Evolutionary conservation across 2,329 filamentous ascomycete species (phyloP).

Genomic region (Aaosphaeria arxii): DNA sequence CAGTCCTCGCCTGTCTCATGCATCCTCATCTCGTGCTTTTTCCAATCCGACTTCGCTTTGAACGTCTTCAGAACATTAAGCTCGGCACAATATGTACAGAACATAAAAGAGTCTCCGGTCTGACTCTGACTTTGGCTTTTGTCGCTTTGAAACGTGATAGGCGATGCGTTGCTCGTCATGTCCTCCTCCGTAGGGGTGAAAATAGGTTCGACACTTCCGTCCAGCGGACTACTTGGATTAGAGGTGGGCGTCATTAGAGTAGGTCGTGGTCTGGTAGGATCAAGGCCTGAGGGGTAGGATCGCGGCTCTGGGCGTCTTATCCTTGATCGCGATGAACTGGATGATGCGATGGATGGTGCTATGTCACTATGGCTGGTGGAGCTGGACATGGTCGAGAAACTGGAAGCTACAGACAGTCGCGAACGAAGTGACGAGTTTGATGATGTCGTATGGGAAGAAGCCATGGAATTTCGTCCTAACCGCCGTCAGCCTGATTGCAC

Average conservation of each 20-base stretch:
- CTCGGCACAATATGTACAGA: slow-evolving; percentile 38
- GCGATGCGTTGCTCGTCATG: slow-evolving; percentile 24
- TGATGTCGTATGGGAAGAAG: slow-evolving; percentile 22
- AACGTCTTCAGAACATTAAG: slow-evolving; percentile 33
- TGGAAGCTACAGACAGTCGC: slow-evolving; percentile 32
- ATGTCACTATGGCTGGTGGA: slow-evolving; percentile 19
- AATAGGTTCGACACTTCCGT: slow-evolving; percentile 24
- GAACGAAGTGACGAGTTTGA: slow-evolving; percentile 28
- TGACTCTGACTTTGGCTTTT: slow-evolving; percentile 18
- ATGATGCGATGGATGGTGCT: slow-evolving; percentile 23
- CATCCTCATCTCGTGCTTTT: slow-evolving; percentile 39
- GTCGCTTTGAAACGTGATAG: slow-evolving; percentile 16
- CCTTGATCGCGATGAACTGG: slow-evolving; percentile 21
- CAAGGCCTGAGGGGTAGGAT: slow-evolving; percentile 31
- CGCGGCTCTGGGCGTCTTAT: slow-evolving; percentile 28
- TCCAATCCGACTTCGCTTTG: slow-evolving; percentile 40
- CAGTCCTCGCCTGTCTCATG: slow-evolving; percentile 40
- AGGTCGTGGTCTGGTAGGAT: slow-evolving; percentile 30
- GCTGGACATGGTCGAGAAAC: slow-evolving; percentile 25
- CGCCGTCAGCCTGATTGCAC: slow-evolving; percentile 4
- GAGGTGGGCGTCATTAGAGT: slow-evolving; percentile 27
- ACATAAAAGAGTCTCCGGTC: slow-evolving; percentile 33
- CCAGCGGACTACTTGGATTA: slow-evolving; percentile 29
- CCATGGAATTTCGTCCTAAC: slow-evolving; percentile 31
- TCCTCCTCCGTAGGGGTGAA: slow-evolving; percentile 32